These are phyloP conservation scores for Penicillium maclennaniae DNA, from an alignment of 495 filamentous ascomycete genomes.

Conservation along the genomic window DNA sequence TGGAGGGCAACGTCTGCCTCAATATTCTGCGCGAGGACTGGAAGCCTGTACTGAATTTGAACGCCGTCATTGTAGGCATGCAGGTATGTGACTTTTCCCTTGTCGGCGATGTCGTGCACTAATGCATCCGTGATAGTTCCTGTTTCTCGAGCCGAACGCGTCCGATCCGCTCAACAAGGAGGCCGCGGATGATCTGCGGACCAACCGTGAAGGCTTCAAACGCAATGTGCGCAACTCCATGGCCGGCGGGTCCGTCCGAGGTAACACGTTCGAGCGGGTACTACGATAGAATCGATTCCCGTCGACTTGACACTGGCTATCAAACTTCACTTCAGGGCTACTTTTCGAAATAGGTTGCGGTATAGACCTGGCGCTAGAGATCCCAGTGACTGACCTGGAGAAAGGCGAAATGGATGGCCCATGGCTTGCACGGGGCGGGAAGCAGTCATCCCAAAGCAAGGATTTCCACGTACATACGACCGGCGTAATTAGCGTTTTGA, in stretches of 20 bases:
- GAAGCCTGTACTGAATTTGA: constrained; percentile 96
- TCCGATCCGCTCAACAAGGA: constrained; percentile 98
- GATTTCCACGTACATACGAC: constrained; percentile 27
- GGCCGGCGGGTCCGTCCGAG: constrained; percentile 74
- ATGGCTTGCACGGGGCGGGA: constrained; percentile 13
- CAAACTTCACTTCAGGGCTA: not conserved
- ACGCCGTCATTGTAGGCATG: constrained; percentile 92
- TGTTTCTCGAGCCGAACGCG: constrained; percentile 97
- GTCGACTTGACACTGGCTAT: not conserved
- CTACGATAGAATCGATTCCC: constrained; percentile 31
- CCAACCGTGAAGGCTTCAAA: constrained; percentile 82
- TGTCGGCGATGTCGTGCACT: not conserved
- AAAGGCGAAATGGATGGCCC: constrained; percentile 14
- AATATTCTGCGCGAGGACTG: constrained; percentile 98
- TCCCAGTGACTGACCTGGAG: not conserved
- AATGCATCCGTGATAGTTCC: constrained; percentile 55
- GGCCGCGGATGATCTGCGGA: constrained; percentile 85
- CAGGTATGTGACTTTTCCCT: constrained; percentile 52
- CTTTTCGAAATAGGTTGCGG: constrained; percentile 9
- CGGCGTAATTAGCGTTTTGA: constrained; percentile 29
- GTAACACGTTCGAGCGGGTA: constrained; percentile 71
- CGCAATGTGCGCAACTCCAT: constrained; percentile 81
- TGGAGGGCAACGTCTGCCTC: constrained; percentile 95
- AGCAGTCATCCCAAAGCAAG: not conserved
- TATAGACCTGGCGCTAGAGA: not conserved